Percentiles rank a stretch among this genome's conserved stretches.
Evolutionary conservation across 768 basidiomycete genomes (phyloP).

Genomic region (Tricholoma flavovirens): DNA sequence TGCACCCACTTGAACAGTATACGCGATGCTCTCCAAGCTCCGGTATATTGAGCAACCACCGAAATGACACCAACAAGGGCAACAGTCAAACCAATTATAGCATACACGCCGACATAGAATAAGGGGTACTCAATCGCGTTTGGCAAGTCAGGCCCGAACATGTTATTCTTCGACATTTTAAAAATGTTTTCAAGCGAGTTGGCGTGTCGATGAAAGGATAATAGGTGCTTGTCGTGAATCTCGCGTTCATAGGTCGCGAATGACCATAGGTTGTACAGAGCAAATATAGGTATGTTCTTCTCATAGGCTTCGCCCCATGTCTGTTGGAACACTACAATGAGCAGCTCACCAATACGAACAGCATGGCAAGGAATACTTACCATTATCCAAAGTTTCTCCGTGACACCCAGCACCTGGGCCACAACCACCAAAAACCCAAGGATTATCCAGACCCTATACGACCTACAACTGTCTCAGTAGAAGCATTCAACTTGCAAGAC

Average conservation of each 20-base stretch:
- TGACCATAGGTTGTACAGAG: constrained; percentile 27
- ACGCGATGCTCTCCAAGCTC: constrained; percentile 45
- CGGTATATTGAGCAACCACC: constrained; percentile 52
- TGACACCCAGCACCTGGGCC: constrained; percentile 44
- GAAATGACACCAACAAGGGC: constrained; percentile 43
- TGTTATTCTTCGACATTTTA: constrained; percentile 11
- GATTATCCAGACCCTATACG: constrained; percentile 63
- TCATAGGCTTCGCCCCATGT: constrained; percentile 65
- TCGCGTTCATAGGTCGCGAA: constrained; percentile 35
- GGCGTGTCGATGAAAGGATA: neutral
- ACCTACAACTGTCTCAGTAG: constrained; percentile 27
- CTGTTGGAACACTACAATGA: constrained; percentile 20
- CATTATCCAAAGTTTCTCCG: constrained; percentile 74
- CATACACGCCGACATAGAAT: constrained; percentile 68
- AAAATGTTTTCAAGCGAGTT: constrained; percentile 19
- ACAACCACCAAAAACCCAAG: constrained; percentile 42
- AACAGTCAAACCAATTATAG: constrained; percentile 47
- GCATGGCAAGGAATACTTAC: constrained; percentile 20
- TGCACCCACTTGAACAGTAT: constrained; percentile 34
- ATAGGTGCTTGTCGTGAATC: constrained; percentile 29
- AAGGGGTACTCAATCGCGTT: constrained; percentile 54
- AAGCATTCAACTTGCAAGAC: neutral
- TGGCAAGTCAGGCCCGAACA: constrained; percentile 33
- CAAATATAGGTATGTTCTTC: constrained; percentile 4
- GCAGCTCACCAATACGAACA: neutral